Percentiles rank a stretch among this genome's conserved stretches.
These are phyloP conservation scores for Cnidoscolus chayamansa DNA, from an alignment of 441 rosid genomes.

Conservation along the genomic window DNA sequence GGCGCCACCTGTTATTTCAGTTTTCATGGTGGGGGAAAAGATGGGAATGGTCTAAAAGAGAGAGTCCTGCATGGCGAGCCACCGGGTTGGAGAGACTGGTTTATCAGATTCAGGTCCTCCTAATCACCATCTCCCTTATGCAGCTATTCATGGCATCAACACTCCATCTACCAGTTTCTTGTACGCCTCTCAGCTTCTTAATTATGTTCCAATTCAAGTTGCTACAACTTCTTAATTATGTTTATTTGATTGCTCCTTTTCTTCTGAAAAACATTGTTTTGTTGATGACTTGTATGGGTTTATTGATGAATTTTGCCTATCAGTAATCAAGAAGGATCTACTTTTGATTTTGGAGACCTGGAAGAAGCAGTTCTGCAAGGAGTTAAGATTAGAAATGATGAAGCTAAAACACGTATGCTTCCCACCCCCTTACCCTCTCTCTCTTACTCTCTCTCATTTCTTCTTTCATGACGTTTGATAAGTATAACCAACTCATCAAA, in stretches of 20 bases:
- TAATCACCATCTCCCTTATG: slow-evolving; percentile 62
- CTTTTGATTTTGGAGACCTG: slow-evolving; percentile 93
- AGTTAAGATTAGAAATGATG: slow-evolving; percentile 72
- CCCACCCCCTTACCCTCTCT: neutral
- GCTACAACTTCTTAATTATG: neutral
- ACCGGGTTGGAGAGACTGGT: slow-evolving; percentile 68
- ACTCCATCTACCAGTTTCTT: slow-evolving; percentile 47
- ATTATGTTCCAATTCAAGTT: neutral
- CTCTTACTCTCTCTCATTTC: slow-evolving; percentile 27
- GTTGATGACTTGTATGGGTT: slow-evolving; percentile 15
- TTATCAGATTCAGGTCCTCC: slow-evolving; percentile 65
- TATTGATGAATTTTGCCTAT: slow-evolving; percentile 12
- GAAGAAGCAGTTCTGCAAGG: slow-evolving; percentile 96
- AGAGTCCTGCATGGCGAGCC: slow-evolving; percentile 64
- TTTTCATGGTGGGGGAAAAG: slow-evolving; percentile 23
- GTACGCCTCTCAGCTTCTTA: slow-evolving; percentile 26
- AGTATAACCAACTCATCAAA: slow-evolving; percentile 43
- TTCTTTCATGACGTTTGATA: slow-evolving; percentile 60
- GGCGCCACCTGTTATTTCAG: slow-evolving; percentile 18
- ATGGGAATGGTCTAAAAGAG: slow-evolving; percentile 36
- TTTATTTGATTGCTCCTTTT: neutral
- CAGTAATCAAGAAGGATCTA: slow-evolving; percentile 78
- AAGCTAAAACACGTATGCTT: slow-evolving; percentile 73
- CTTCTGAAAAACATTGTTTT: neutral
- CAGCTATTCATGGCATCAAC: slow-evolving; percentile 69